Conservation (phyloP, 1,139 yeast species). For the Diutina pseudorugosa region DNA sequence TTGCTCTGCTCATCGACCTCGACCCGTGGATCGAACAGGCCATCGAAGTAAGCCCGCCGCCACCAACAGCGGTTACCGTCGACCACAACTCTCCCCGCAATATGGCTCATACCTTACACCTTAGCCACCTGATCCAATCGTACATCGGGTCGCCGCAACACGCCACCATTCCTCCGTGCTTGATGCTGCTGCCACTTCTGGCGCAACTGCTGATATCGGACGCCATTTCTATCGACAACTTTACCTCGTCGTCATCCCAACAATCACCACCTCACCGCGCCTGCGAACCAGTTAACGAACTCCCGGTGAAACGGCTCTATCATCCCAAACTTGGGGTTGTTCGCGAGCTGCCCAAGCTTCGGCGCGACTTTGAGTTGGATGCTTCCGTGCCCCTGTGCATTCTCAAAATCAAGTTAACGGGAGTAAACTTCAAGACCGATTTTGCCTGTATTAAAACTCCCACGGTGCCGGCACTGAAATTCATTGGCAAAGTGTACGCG, state of each 20-base stretch:
- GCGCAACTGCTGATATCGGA: neutral
- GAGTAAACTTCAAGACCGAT: constrained; percentile 5
- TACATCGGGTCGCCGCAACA: neutral
- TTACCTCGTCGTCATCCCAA: neutral
- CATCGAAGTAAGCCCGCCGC: neutral
- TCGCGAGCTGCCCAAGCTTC: constrained; percentile 19
- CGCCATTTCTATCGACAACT: neutral
- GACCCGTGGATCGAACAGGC: neutral
- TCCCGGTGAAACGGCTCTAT: constrained; percentile 21
- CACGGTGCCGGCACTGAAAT: constrained; percentile 24
- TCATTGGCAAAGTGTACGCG: constrained; percentile 17
- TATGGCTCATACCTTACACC: neutral
- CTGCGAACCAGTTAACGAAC: constrained; percentile 7
- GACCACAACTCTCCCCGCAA: neutral
- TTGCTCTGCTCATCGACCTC: neutral
- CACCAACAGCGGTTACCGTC: neutral
- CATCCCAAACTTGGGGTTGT: constrained; percentile 12
- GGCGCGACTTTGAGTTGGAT: constrained; percentile 14
- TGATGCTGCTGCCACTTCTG: neutral
- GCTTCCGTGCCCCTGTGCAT: constrained; percentile 9
- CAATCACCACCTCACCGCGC: neutral
- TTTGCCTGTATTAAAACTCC: constrained; percentile 4
- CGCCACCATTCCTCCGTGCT: neutral
- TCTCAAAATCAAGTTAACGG: constrained; percentile 4
- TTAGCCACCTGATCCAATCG: neutral